phyloP scores from a whole-genome alignment of 1,284 basidiomycete species.

The Tremellales sp. region DNA sequence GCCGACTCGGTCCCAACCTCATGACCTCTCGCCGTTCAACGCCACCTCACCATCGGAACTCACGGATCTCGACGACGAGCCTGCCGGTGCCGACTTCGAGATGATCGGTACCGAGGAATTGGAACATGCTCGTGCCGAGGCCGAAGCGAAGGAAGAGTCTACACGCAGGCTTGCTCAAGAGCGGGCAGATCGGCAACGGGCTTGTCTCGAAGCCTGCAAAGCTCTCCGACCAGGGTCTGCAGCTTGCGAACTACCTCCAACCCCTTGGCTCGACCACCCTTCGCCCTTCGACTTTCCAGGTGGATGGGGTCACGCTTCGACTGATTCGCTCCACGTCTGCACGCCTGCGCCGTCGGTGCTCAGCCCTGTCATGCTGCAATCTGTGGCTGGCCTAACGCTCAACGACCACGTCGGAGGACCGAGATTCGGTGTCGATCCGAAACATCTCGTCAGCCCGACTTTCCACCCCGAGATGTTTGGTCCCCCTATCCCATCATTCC shows the following conservation, averaged over 20 bases:
- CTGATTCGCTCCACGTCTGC: constrained; percentile 15
- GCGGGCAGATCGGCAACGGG: constrained; percentile 28
- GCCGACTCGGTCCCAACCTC: background rate
- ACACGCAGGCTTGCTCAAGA: constrained; percentile 26
- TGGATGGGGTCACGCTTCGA: constrained; percentile 13
- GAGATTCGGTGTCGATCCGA: constrained; percentile 15
- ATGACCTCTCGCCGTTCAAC: no score
- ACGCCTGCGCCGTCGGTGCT: constrained; percentile 18
- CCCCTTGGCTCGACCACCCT: constrained; percentile 18
- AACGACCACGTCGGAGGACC: background rate
- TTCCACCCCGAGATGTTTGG: constrained; percentile 8
- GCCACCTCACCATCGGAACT: background rate
- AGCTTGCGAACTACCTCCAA: background rate
- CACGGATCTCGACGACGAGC: no score
- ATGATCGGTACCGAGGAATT: constrained; percentile 41
- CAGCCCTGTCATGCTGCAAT: constrained; percentile 32
- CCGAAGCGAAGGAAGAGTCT: constrained; percentile 34
- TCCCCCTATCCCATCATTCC: background rate
- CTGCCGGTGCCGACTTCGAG: constrained; percentile 11
- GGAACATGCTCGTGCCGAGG: constrained; percentile 35
- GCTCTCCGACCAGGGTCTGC: background rate
- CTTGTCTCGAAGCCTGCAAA: constrained; percentile 24
- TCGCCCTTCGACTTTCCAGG: background rate
- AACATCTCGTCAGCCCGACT: constrained; percentile 19
- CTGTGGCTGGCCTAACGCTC: constrained; percentile 15